Percentiles rank a stretch among this genome's conserved stretches.
Evolutionary conservation across 345 rosid species (phyloP).

Genomic region (Euphorbia tirucalli): DNA sequence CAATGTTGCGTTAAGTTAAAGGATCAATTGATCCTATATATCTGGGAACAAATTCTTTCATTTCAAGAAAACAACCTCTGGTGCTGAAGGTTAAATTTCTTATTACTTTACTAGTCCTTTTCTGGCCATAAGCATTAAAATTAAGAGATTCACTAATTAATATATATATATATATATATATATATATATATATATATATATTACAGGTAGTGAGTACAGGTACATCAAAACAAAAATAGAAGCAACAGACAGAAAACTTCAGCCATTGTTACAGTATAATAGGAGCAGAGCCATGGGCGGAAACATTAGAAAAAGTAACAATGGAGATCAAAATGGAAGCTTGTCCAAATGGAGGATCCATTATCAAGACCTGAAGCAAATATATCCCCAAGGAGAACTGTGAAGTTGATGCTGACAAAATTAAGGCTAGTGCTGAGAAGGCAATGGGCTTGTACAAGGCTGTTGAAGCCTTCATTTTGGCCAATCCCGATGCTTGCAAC

Average conservation of each 20-base stretch:
- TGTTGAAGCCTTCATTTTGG: neutral
- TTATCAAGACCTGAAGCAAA: neutral
- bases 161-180: too few relatives aligned
- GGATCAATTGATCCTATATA: too few relatives aligned
- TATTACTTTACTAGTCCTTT: too few relatives aligned
- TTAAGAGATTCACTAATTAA: too few relatives aligned
- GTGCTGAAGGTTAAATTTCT: too few relatives aligned
- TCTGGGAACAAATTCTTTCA: too few relatives aligned
- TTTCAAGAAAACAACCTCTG: too few relatives aligned
- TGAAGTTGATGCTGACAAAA: neutral
- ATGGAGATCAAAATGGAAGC: slow-evolving; percentile 39
- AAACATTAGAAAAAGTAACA: slow-evolving; percentile 26
- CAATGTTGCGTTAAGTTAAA: too few relatives aligned
- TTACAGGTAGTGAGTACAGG: slow-evolving; percentile 27
- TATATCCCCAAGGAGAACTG: neutral
- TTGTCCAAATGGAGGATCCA: slow-evolving; percentile 30
- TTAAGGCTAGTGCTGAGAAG: slow-evolving; percentile 6
- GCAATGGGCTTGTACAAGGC: neutral
- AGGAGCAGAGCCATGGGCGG: slow-evolving; percentile 25
- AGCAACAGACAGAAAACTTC: slow-evolving; percentile 33
- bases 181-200: too few relatives aligned
- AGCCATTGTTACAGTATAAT: slow-evolving; percentile 31
- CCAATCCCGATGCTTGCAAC: too few relatives aligned
- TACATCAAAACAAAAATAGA: slow-evolving; percentile 37
- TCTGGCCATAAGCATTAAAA: too few relatives aligned